Percentiles rank a stretch among this genome's conserved stretches.
phyloP scores from a whole-genome alignment of 768 basidiomycete genomes.

The Favolaschia claudopus region DNA sequence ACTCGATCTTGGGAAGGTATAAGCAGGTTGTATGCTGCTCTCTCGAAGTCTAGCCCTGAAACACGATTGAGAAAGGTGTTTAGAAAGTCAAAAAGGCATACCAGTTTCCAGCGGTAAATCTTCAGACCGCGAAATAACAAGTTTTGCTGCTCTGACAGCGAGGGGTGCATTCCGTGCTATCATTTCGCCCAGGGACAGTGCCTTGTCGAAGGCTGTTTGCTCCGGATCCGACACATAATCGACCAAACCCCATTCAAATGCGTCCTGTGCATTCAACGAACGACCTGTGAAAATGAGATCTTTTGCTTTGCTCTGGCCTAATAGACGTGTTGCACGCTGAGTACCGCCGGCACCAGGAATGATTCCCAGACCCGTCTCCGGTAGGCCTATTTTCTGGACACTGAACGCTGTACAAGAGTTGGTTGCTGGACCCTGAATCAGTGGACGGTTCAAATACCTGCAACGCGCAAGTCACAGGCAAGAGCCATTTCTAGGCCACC shows the following conservation, averaged over 20 bases:
- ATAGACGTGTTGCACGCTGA: conserved; percentile 78
- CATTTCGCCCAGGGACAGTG: conserved; percentile 71
- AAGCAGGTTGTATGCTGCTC: conserved; percentile 83
- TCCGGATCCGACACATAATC: conserved; percentile 78
- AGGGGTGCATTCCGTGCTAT: conserved; percentile 82
- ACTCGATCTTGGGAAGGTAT: conserved; percentile 76
- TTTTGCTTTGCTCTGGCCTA: conserved; percentile 84
- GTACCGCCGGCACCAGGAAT: conserved; percentile 94
- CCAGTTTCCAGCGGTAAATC: conserved; percentile 83
- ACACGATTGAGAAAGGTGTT: not conserved
- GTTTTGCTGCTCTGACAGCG: conserved; percentile 88
- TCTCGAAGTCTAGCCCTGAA: conserved; percentile 90
- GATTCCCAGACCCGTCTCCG: conserved; percentile 80
- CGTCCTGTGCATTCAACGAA: conserved; percentile 69
- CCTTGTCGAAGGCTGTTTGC: conserved; percentile 69
- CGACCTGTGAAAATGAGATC: conserved; percentile 87
- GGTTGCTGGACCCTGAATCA: not conserved
- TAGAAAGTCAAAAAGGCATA: conserved; percentile 30
- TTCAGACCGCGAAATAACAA: conserved; percentile 81
- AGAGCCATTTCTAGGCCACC: conserved; percentile 91
- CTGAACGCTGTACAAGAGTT: conserved; percentile 24
- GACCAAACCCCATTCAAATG: conserved; percentile 82
- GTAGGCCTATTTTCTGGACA: conserved; percentile 88
- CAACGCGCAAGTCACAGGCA: conserved; percentile 90
- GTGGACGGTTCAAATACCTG: conserved; percentile 56